These are phyloP conservation scores for Lachancea waltii DNA, from an alignment of 805 yeast species.

Conservation along the genomic window DNA sequence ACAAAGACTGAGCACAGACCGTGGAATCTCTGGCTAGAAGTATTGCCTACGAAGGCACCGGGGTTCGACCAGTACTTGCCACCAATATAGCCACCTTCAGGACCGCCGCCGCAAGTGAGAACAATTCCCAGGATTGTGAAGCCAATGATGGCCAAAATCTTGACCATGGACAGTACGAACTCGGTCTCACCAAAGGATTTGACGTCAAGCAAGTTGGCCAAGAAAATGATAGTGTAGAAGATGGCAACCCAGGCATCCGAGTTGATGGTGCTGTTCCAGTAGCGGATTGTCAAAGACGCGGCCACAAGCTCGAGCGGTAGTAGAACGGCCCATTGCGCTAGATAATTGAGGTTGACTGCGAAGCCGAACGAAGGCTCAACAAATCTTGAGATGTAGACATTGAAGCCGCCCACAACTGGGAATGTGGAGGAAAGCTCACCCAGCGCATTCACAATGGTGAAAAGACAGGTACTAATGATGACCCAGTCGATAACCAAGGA, in stretches of 20 bases:
- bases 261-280: conserved; percentile 46
- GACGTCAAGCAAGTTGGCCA: conserved; percentile 48
- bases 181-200: conserved; percentile 54
- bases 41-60: conserved; percentile 50
- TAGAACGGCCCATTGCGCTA: conserved; percentile 49
- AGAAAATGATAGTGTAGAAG: conserved; percentile 42
- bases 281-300: conserved; percentile 48
- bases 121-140: conserved; percentile 44
- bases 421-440: conserved; percentile 49
- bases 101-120: conserved; percentile 49
- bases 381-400: conserved; percentile 43
- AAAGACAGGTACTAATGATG: conserved; percentile 51
- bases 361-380: conserved; percentile 53
- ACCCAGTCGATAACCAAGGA: conserved; percentile 51
- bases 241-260: conserved; percentile 59
- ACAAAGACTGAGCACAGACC: conserved; percentile 70
- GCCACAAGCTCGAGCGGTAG: conserved; percentile 58
- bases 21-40: conserved; percentile 38
- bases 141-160: conserved; percentile 43
- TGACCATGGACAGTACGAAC: conserved; percentile 42
- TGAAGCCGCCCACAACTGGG: conserved; percentile 50
- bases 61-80: conserved; percentile 47
- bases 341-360: conserved; percentile 48
- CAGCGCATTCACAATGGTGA: conserved; percentile 48
- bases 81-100: conserved; percentile 43